Evolutionary conservation across 352 stramenopile genomes (phyloP).

Genomic region (Globisporangium mamillatum): DNA sequence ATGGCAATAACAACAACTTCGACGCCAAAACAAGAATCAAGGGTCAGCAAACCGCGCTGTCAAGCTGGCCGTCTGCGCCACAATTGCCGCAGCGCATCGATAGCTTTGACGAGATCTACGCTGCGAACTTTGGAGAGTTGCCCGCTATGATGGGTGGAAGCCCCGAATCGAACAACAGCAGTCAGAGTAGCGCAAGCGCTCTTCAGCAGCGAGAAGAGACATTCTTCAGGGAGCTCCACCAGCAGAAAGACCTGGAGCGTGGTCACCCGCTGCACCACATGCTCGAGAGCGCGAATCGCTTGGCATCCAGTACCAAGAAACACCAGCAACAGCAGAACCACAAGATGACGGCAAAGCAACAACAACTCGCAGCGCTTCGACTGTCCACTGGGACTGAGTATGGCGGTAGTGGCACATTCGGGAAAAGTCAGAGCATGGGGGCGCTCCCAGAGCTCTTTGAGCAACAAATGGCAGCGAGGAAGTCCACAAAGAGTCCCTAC

Average conservation of each 20-base stretch:
- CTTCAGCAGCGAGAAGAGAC: slow-evolving; percentile 46
- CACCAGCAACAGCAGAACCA: slow-evolving; percentile 40
- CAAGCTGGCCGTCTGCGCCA: slow-evolving; percentile 41
- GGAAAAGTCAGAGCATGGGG: slow-evolving; percentile 36
- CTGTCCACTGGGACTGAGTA: background rate
- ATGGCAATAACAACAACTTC: slow-evolving; percentile 11
- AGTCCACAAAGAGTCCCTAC: slow-evolving; percentile 49
- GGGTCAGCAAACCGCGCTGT: slow-evolving; percentile 24
- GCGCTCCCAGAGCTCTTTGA: slow-evolving; percentile 41
- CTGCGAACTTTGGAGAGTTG: slow-evolving; percentile 21
- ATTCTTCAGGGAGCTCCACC: slow-evolving; percentile 72
- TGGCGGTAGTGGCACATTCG: slow-evolving; percentile 28
- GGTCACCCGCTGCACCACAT: slow-evolving; percentile 71
- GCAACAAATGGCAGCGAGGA: slow-evolving; percentile 25
- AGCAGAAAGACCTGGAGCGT: slow-evolving; percentile 45
- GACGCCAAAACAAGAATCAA: background rate
- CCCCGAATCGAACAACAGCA: background rate
- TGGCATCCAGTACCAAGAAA: slow-evolving; percentile 32
- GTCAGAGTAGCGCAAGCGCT: background rate
- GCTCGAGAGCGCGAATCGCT: slow-evolving; percentile 50
- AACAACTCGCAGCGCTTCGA: slow-evolving; percentile 40
- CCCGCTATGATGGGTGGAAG: background rate
- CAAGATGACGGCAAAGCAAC: slow-evolving; percentile 22
- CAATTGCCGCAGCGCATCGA: slow-evolving; percentile 62
- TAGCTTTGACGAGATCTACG: slow-evolving; percentile 40